A percentile compares a stretch with the other conserved stretches of the same genome.
Conservation (phyloP, 2,329 filamentous ascomycete genomes). For the Penicillium sp. region DNA sequence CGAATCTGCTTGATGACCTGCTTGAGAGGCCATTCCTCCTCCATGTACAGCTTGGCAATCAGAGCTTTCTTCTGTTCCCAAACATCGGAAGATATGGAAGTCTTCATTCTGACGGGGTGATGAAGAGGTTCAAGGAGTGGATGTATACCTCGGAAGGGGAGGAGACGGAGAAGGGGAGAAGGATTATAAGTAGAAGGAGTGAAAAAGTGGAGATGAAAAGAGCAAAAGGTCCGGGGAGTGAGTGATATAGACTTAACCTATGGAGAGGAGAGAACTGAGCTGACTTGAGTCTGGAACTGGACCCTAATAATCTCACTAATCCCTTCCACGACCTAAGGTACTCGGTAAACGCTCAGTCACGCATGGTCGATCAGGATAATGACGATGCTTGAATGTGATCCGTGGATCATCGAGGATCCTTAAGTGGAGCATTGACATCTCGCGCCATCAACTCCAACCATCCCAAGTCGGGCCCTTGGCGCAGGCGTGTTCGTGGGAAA, state of each 20-base stretch:
- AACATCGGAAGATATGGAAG: constrained; percentile 41
- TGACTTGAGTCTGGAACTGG: neutral
- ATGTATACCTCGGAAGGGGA: constrained; percentile 1
- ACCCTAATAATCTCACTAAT: neutral
- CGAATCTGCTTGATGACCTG: constrained; percentile 45
- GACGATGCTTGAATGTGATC: constrained; percentile 17
- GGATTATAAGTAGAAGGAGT: neutral
- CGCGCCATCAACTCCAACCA: constrained; percentile 13
- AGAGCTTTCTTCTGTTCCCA: constrained; percentile 44
- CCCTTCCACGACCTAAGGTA: too few species aligned
- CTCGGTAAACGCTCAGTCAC: neutral
- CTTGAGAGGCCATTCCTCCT: constrained; percentile 45
- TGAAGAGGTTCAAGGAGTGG: constrained; percentile 1
- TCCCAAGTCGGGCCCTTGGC: constrained; percentile 15
- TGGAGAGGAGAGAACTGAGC: neutral
- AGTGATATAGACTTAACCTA: constrained; percentile 9
- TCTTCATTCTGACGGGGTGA: constrained; percentile 34
- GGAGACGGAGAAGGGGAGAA: neutral
- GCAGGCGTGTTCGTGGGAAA: constrained; percentile 9
- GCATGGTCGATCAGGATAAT: constrained; percentile 18
- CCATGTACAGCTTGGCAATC: constrained; percentile 42
- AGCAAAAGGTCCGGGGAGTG: constrained; percentile 7
- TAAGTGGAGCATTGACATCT: constrained; percentile 17
- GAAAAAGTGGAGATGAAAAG: neutral
- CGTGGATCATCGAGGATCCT: constrained; percentile 7